A percentile compares a stretch with the other conserved stretches of the same genome.
phyloP scores from a whole-genome alignment of 306 rosid species.

The Cotoneaster glaucophyllus region DNA sequence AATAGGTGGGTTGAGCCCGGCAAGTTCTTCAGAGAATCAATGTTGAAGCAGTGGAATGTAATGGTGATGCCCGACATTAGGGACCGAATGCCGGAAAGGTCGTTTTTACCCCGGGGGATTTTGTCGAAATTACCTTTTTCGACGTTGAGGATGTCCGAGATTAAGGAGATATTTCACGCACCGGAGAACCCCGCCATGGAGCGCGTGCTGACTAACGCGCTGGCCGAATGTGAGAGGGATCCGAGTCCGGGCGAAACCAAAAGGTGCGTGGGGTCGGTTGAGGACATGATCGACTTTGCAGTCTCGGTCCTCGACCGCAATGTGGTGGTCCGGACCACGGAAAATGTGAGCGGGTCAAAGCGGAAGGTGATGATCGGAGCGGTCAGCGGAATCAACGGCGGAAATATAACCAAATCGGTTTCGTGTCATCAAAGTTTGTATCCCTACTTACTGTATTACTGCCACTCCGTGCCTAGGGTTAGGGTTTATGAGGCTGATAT shows the following conservation, averaged over 20 bases:
- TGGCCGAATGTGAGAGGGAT: conserved; percentile 55
- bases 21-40: conserved; percentile 63
- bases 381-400: conserved; percentile 50
- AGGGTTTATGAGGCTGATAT: conserved; percentile 71
- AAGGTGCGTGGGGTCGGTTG: conserved; percentile 65
- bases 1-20: conserved; percentile 57
- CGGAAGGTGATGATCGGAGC: conserved; percentile 47
- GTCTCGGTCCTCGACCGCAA: conserved; percentile 40
- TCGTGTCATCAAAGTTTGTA: conserved; percentile 87
- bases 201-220: conserved; percentile 33
- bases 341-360: conserved; percentile 50
- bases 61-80: conserved; percentile 65
- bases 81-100: conserved; percentile 65
- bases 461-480: conserved; percentile 78
- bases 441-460: conserved; percentile 78
- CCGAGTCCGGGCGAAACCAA: conserved; percentile 68
- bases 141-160: conserved; percentile 3
- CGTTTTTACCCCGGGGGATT: conserved; percentile 57
- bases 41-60: conserved; percentile 54
- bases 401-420: conserved; percentile 56
- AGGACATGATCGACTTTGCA: conserved; percentile 72
- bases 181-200: conserved; percentile 33
- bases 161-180: conserved; percentile 41
- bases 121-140: conserved; percentile 62
- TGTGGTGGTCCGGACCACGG: conserved; percentile 34